Percentiles rank a stretch among this genome's conserved stretches.
Conservation (phyloP, 164 flowering plant genomes). For the Stephania cephalantha region DNA sequence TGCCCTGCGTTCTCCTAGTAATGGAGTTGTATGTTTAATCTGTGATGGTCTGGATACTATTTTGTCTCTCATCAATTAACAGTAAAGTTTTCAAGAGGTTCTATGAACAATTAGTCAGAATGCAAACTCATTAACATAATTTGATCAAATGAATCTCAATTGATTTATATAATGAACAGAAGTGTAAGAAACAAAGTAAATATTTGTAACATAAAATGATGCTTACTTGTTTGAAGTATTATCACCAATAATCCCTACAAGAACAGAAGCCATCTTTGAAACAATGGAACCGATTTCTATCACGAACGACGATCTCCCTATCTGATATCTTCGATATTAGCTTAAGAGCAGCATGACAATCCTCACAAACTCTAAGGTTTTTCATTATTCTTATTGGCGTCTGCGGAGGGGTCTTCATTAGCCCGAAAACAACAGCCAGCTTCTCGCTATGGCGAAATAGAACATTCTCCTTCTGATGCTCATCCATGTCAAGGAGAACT, state of each 20-base stretch:
- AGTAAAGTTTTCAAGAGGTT: no score
- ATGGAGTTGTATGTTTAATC: not conserved
- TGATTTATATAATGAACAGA: not conserved
- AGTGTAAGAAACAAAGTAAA: not conserved
- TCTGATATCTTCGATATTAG: constrained; percentile 33
- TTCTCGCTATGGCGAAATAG: constrained; percentile 65
- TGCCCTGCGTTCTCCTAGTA: constrained; percentile 43
- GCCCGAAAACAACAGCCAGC: constrained; percentile 48
- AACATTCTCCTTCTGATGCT: constrained; percentile 39
- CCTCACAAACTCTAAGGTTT: constrained; percentile 62
- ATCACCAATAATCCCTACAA: constrained; percentile 56
- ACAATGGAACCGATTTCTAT: constrained; percentile 56
- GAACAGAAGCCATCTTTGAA: constrained; percentile 52
- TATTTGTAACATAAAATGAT: not conserved
- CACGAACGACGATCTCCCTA: constrained; percentile 54
- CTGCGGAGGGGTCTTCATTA: constrained; percentile 38
- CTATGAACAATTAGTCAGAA: not conserved
- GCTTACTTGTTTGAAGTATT: not conserved
- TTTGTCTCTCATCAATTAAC: not conserved
- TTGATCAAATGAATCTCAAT: not conserved
- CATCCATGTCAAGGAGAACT: constrained; percentile 51
- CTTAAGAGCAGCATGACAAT: constrained; percentile 57
- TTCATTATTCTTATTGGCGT: constrained; percentile 56
- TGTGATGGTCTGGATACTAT: no score
- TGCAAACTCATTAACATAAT: not conserved